Conservation (phyloP, 495 filamentous ascomycete species). For the Penicillium subrubescens region DNA sequence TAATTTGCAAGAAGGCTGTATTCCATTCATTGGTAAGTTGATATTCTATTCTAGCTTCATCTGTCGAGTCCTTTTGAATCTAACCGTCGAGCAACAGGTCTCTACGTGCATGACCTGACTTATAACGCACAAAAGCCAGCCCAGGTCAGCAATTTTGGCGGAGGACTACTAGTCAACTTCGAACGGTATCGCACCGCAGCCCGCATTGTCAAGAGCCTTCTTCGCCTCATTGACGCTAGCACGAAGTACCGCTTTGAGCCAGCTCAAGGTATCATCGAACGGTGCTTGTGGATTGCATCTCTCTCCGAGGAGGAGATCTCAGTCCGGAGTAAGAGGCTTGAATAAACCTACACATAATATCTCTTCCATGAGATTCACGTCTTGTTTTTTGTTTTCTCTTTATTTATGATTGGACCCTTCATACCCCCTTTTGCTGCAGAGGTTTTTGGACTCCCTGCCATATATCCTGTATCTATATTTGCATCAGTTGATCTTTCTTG, state of each 20-base stretch:
- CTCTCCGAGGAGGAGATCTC: slow-evolving; percentile 83
- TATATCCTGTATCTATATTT: slow-evolving; percentile 27
- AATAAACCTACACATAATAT: slow-evolving; percentile 33
- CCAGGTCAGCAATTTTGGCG: slow-evolving; percentile 56
- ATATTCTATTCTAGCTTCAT: background rate
- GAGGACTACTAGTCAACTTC: slow-evolving; percentile 87
- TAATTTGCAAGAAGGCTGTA: slow-evolving; percentile 79
- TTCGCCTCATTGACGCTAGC: slow-evolving; percentile 90
- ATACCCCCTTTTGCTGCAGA: slow-evolving; percentile 21
- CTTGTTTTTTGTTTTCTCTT: slow-evolving; percentile 13
- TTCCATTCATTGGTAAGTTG: slow-evolving; percentile 86
- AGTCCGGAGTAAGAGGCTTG: slow-evolving; percentile 55
- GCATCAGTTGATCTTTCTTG: slow-evolving; percentile 12
- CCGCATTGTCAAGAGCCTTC: slow-evolving; percentile 87
- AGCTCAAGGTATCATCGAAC: slow-evolving; percentile 82
- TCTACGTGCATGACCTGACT: slow-evolving; percentile 95
- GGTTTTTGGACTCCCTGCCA: slow-evolving; percentile 6
- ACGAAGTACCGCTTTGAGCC: slow-evolving; percentile 83
- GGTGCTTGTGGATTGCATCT: slow-evolving; percentile 93
- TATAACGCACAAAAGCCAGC: slow-evolving; percentile 91
- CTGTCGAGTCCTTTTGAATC: background rate
- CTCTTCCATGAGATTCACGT: background rate
- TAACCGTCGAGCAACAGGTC: slow-evolving; percentile 42
- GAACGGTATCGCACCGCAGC: slow-evolving; percentile 90
- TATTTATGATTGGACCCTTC: slow-evolving; percentile 19